These are phyloP conservation scores for Candida tropicalis DNA, from an alignment of 1,139 yeast genomes.

Conservation along the genomic window DNA sequence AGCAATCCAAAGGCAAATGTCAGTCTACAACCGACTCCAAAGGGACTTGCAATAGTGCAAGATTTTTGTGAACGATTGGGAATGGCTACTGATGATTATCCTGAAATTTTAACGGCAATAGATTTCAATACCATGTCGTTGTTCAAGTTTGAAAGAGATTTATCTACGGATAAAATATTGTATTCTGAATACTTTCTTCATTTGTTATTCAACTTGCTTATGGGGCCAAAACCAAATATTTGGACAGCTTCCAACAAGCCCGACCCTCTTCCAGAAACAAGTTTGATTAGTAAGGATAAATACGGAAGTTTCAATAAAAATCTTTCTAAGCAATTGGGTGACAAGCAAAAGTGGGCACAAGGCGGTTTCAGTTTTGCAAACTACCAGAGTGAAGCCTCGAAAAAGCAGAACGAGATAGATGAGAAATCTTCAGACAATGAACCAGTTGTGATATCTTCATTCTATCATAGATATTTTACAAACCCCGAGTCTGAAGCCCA, in stretches of 20 bases:
- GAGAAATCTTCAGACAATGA: constrained; percentile 12
- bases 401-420: not conserved
- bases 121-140: constrained; percentile 72
- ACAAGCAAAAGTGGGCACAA: not conserved
- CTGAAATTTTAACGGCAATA: constrained; percentile 50
- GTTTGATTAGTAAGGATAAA: not conserved
- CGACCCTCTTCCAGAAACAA: constrained; percentile 18
- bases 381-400: constrained; percentile 1
- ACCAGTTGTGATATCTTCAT: constrained; percentile 41
- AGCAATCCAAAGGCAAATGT: constrained; percentile 42
- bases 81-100: constrained; percentile 37
- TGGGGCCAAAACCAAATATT: constrained; percentile 70
- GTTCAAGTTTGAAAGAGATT: constrained; percentile 67
- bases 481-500: constrained; percentile 89
- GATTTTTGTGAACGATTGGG: constrained; percentile 64
- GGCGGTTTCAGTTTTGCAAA: constrained; percentile 10
- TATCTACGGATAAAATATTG: constrained; percentile 59
- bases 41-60: constrained; percentile 75
- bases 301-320: constrained; percentile 1
- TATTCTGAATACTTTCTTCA: constrained; percentile 68
- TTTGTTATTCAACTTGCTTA: constrained; percentile 60
- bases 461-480: constrained; percentile 75
- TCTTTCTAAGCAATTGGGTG: not conserved
- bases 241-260: constrained; percentile 59
- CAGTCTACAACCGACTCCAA: constrained; percentile 83